phyloP scores from a whole-genome alignment of 176 grass and related monocot genomes.

The Ensete glaucum region DNA sequence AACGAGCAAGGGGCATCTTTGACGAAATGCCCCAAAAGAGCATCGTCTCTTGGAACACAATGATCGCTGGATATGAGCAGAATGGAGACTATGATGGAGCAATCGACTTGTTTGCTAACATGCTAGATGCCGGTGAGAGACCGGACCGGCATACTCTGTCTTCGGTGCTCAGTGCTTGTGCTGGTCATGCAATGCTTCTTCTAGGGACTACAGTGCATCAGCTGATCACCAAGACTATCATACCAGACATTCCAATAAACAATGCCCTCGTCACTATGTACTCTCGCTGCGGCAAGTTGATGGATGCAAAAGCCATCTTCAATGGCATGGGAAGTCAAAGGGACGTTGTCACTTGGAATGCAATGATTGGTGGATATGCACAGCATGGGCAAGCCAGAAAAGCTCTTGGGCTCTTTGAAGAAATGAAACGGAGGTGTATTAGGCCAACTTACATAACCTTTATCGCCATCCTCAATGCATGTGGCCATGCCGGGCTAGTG shows the following conservation, averaged over 20 bases:
- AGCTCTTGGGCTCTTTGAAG: slow-evolving; percentile 49
- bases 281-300: slow-evolving; percentile 47
- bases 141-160: slow-evolving; percentile 60
- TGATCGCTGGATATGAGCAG: slow-evolving; percentile 64
- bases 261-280: slow-evolving; percentile 88
- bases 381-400: slow-evolving; percentile 44
- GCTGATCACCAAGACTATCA: slow-evolving; percentile 48
- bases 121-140: slow-evolving; percentile 35
- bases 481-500: slow-evolving; percentile 53
- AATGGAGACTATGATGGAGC: slow-evolving; percentile 41
- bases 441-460: slow-evolving; percentile 59
- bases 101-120: slow-evolving; percentile 38
- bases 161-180: slow-evolving; percentile 62
- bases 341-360: slow-evolving; percentile 58
- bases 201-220: slow-evolving; percentile 66
- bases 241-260: slow-evolving; percentile 42
- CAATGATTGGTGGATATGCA: slow-evolving; percentile 52
- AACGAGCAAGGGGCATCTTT: slow-evolving; percentile 34
- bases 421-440: slow-evolving; percentile 38
- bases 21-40: slow-evolving; percentile 43
- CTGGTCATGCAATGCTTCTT: slow-evolving; percentile 37
- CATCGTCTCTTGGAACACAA: slow-evolving; percentile 57
- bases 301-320: slow-evolving; percentile 42
- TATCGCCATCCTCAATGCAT: slow-evolving; percentile 58
- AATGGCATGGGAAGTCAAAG: slow-evolving; percentile 38